Conservation (phyloP, 768 basidiomycete species). For the Gautieria morchelliformis region DNA sequence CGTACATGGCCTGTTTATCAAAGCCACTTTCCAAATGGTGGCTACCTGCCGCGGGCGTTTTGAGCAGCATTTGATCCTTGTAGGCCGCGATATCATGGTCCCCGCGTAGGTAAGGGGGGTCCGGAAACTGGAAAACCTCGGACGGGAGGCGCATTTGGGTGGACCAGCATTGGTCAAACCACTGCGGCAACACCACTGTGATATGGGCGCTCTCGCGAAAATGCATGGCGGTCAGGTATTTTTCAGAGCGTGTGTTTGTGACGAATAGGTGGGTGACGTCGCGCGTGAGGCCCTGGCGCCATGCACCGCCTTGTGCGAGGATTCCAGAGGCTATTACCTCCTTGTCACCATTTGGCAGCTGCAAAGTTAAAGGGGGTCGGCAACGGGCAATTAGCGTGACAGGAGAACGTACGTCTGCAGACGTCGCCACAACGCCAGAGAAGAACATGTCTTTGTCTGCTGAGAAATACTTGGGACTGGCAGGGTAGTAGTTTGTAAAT, state of each 20-base stretch:
- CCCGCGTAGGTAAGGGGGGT: conserved; percentile 43
- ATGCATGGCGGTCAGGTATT: conserved; percentile 46
- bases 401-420: conserved; percentile 43
- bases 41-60: neutral
- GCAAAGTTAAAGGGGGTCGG: conserved; percentile 4
- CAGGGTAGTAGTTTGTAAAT: neutral
- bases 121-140: conserved; percentile 61
- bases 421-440: conserved; percentile 71
- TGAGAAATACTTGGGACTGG: conserved; percentile 55
- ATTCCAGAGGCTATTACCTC: conserved; percentile 70
- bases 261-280: conserved; percentile 87
- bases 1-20: neutral
- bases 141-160: conserved; percentile 43
- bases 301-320: conserved; percentile 71
- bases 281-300: conserved; percentile 62
- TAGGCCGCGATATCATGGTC: neutral
- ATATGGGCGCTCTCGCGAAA: conserved; percentile 50
- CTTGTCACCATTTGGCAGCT: conserved; percentile 56
- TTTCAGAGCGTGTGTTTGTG: conserved; percentile 37
- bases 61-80: neutral
- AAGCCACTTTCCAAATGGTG: neutral
- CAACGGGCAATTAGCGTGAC: neutral
- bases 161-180: conserved; percentile 65
- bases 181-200: conserved; percentile 75
- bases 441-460: conserved; percentile 72